phyloP scores from a whole-genome alignment of 495 filamentous ascomycete species.

The Xylaria palmicola region DNA sequence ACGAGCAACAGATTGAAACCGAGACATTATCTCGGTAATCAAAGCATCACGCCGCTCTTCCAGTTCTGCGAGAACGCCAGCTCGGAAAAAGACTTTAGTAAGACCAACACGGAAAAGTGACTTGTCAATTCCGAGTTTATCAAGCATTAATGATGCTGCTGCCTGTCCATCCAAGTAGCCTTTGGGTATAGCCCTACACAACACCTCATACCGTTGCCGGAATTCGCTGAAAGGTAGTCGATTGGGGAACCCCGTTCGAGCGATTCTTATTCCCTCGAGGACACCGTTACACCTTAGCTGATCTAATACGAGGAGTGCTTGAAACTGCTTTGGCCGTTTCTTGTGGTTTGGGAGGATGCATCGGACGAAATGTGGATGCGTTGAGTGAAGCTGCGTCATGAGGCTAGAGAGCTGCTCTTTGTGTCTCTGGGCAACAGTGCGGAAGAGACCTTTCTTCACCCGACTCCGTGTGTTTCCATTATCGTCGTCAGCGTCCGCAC shows the following conservation, averaged over 20 bases:
- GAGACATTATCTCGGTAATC: slow-evolving; percentile 86
- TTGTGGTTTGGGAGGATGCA: slow-evolving; percentile 99
- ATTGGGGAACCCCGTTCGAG: slow-evolving; percentile 97
- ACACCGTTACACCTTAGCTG: slow-evolving; percentile 98
- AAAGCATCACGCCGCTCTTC: slow-evolving; percentile 92
- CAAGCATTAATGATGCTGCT: slow-evolving; percentile 81
- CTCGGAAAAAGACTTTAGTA: slow-evolving; percentile 98
- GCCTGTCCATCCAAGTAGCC: slow-evolving; percentile 89
- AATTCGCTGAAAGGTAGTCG: slow-evolving; percentile 90
- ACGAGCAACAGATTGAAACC: slow-evolving; percentile 89
- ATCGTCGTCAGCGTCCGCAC: slow-evolving; percentile 70
- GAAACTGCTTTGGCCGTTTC: slow-evolving; percentile 92
- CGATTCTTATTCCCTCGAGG: slow-evolving; percentile 95
- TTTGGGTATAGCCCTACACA: slow-evolving; percentile 85
- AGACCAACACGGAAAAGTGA: slow-evolving; percentile 89
- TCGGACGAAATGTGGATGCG: slow-evolving; percentile 96
- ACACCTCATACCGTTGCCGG: slow-evolving; percentile 93
- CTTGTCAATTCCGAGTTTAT: slow-evolving; percentile 80
- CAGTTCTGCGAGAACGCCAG: slow-evolving; percentile 92
- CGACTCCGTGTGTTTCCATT: slow-evolving; percentile 66
- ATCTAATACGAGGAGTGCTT: slow-evolving; percentile 85
- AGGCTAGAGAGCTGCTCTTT: slow-evolving; percentile 94
- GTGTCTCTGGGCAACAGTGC: slow-evolving; percentile 94
- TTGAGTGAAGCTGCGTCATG: slow-evolving; percentile 94
- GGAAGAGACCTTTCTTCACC: slow-evolving; percentile 96